These are phyloP conservation scores for Alternaria infectoria DNA, from an alignment of 2,329 filamentous ascomycete genomes.

Conservation along the genomic window DNA sequence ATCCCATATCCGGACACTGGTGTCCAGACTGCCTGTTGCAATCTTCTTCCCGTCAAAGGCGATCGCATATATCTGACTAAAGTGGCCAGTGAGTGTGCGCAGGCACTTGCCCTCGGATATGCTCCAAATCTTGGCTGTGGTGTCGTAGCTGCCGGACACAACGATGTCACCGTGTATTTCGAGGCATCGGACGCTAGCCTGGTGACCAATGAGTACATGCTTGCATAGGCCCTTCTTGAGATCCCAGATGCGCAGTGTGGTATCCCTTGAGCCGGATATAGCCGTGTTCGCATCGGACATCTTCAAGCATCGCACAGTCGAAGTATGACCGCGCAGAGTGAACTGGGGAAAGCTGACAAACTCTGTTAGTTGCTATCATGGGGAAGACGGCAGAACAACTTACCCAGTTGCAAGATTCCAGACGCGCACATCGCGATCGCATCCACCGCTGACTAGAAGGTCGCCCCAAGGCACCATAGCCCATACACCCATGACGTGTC, in stretches of 20 bases:
- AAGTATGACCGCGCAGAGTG: conserved; percentile 91
- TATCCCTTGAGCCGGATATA: conserved; percentile 95
- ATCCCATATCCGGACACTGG: conserved; percentile 97
- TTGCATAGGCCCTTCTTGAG: conserved; percentile 85
- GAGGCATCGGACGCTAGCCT: conserved; percentile 91
- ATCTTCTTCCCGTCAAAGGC: conserved; percentile 94
- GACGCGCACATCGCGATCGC: conserved; percentile 93
- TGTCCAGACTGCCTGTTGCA: conserved; percentile 94
- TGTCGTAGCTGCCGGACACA: conserved; percentile 98
- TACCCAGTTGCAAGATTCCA: conserved; percentile 96
- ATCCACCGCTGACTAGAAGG: conserved; percentile 91
- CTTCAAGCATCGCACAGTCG: conserved; percentile 94
- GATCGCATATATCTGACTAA: conserved; percentile 98
- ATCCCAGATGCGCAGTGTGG: conserved; percentile 94
- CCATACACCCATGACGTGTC: conserved; percentile 99
- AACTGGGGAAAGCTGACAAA: conserved; percentile 36
- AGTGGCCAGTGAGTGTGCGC: conserved; percentile 89
- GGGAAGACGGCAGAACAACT: conserved; percentile 32
- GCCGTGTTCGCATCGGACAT: conserved; percentile 95
- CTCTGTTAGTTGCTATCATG: conserved; percentile 13
- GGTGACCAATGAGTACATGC: conserved; percentile 91
- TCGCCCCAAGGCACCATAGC: conserved; percentile 99
- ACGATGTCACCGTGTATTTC: conserved; percentile 96
- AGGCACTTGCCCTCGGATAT: conserved; percentile 94
- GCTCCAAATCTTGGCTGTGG: conserved; percentile 95